phyloP scores from a whole-genome alignment of 1,284 basidiomycete genomes.

The Pisolithus thermaeus region DNA sequence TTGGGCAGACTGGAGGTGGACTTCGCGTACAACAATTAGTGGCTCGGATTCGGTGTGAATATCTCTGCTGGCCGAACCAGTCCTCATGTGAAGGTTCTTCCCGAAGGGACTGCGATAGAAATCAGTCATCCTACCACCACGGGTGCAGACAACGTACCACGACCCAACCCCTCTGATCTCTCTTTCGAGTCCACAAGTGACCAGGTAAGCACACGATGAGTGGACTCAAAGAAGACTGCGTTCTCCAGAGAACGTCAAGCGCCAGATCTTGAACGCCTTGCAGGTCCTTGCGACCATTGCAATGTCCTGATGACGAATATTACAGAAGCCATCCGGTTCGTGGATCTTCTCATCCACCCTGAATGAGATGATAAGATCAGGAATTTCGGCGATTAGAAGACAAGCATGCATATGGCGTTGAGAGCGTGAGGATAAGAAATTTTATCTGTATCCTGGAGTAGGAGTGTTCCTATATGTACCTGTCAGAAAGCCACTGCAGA shows the following conservation, averaged over 20 bases:
- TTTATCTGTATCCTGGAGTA: too few relatives aligned
- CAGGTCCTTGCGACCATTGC: constrained; percentile 25
- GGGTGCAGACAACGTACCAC: constrained; percentile 14
- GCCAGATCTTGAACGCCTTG: constrained; percentile 10
- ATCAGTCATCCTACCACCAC: neutral
- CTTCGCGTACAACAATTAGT: constrained; percentile 20
- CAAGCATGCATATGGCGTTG: constrained; percentile 20
- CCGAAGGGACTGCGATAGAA: constrained; percentile 16
- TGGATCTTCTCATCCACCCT: constrained; percentile 20
- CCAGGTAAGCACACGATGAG: constrained; percentile 25
- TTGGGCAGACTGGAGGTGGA: constrained; percentile 22
- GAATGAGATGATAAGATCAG: constrained; percentile 18
- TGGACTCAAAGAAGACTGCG: constrained; percentile 24
- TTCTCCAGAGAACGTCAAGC: constrained; percentile 26
- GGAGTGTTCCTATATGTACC: too few relatives aligned
- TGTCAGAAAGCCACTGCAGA: too few relatives aligned
- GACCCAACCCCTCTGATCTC: neutral
- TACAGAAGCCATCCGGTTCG: constrained; percentile 12
- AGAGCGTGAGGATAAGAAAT: too few relatives aligned
- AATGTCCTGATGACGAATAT: constrained; percentile 13
- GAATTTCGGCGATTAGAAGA: constrained; percentile 22
- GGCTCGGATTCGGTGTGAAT: constrained; percentile 21
- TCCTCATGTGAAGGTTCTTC: constrained; percentile 13
- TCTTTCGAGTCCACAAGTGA: constrained; percentile 18
- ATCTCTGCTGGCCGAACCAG: constrained; percentile 19